Conservation (phyloP, 805 yeast genomes). For the Lachancea cidri region DNA sequence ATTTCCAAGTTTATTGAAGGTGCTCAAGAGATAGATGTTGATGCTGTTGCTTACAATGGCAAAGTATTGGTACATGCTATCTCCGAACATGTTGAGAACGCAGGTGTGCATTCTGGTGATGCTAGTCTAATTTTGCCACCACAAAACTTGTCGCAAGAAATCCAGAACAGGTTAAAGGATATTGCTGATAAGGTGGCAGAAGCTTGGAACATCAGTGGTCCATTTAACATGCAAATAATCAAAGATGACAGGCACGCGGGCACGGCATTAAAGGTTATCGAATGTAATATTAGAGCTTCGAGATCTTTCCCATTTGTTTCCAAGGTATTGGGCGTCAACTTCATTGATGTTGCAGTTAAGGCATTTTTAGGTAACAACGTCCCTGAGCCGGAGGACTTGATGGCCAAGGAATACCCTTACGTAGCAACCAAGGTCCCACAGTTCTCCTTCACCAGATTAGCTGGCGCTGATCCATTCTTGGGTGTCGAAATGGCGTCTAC, state of each 20-base stretch:
- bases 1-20: conserved; percentile 93
- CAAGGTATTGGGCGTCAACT: conserved; percentile 90
- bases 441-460: conserved; percentile 95
- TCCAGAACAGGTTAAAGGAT: conserved; percentile 69
- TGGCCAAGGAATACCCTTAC: conserved; percentile 67
- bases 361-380: conserved; percentile 68
- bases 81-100: conserved; percentile 96
- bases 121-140: conserved; percentile 96
- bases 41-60: conserved; percentile 92
- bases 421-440: conserved; percentile 98
- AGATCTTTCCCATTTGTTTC: conserved; percentile 99
- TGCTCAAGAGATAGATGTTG: conserved; percentile 95
- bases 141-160: conserved; percentile 60
- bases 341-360: conserved; percentile 89
- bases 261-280: conserved; percentile 85
- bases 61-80: conserved; percentile 88
- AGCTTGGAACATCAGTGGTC: conserved; percentile 96
- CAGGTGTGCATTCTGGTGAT: conserved; percentile 98
- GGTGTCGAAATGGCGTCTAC: conserved; percentile 99
- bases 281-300: conserved; percentile 97
- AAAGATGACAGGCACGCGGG: conserved; percentile 61
- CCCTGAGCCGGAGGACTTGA: conserved; percentile 77
- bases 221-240: conserved; percentile 97
- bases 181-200: conserved; percentile 90
- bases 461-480: conserved; percentile 98